A percentile compares a stretch with the other conserved stretches of the same genome.
Conservation (phyloP, 2,329 filamentous ascomycete genomes). For the Tolypocladium ophioglossoides region DNA sequence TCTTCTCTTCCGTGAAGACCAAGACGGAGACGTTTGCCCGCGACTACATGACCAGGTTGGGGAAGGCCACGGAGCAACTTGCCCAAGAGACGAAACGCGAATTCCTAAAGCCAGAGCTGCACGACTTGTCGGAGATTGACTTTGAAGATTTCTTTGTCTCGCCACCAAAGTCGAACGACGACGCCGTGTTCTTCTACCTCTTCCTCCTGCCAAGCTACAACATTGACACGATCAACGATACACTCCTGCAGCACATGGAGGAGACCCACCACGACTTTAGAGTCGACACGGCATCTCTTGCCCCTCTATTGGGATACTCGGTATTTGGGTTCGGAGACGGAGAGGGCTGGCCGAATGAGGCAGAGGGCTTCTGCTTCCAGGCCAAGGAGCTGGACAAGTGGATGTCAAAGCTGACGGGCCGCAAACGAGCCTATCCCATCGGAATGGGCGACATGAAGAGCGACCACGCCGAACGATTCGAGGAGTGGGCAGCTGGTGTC, state of each 20-base stretch:
- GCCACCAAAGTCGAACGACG: slow-evolving; percentile 49
- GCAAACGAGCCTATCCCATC: slow-evolving; percentile 79
- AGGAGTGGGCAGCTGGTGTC: slow-evolving; percentile 71
- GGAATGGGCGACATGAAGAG: slow-evolving; percentile 78
- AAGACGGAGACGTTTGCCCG: slow-evolving; percentile 67
- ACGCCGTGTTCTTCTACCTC: slow-evolving; percentile 67
- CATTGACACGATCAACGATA: slow-evolving; percentile 85
- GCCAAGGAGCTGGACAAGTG: slow-evolving; percentile 85
- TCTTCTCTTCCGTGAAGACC: slow-evolving; percentile 82
- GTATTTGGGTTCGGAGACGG: slow-evolving; percentile 91
- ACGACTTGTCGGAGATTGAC: slow-evolving; percentile 78
- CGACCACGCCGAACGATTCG: slow-evolving; percentile 55
- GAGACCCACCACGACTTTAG: slow-evolving; percentile 96
- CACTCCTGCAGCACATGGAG: slow-evolving; percentile 73
- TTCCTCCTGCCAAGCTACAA: slow-evolving; percentile 87
- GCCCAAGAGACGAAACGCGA: slow-evolving; percentile 21
- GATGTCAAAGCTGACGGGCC: slow-evolving; percentile 89
- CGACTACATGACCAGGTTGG: slow-evolving; percentile 47
- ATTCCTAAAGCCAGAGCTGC: slow-evolving; percentile 49
- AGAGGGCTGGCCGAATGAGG: slow-evolving; percentile 85
- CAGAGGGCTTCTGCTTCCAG: slow-evolving; percentile 87
- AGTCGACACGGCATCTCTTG: slow-evolving; percentile 80
- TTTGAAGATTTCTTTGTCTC: slow-evolving; percentile 88
- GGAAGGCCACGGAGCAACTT: slow-evolving; percentile 39
- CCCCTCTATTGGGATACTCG: slow-evolving; percentile 69